Evolutionary conservation across 2,329 filamentous ascomycete genomes (phyloP), one percentile per base, ranked within the genome.

Genomic region (Trematosphaeria pertusa): DNA sequence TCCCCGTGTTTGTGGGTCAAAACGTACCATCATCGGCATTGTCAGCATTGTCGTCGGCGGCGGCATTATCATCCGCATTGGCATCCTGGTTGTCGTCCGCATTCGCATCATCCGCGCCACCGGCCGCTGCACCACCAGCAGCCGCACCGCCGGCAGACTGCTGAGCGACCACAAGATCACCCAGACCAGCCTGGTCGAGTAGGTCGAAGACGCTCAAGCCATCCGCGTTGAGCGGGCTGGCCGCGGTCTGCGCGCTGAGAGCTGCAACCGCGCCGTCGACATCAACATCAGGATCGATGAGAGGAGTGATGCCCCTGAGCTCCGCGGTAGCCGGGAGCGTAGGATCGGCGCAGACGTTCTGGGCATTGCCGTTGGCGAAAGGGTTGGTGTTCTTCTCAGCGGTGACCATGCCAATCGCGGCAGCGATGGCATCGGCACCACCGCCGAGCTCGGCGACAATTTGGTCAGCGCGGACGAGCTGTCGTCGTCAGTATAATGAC

Each of bases 361-460:
- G 68, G 14, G 83, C 85, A 24, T 83, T 77, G 60, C 74, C 74
- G 52, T 81, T 79, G 45, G 72, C 81, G 56, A 84, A 87, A 40
- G 84, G 84, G 75, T 88, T 88, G 75, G 87, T 87, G 79, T 89
- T 88, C 72, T 87, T 85, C 76, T 88, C 86, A 3, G 86, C 85
- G 19, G 81, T 80, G 11, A 88, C 85, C 28, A 88, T 78, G 12
- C 79, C 80, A 47, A 79, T 79, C 14, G 86, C 86, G 15, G 83
- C 86, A 11, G 79, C 76, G 47, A 88, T 75, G 54, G 85, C 84
- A 50, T 78, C 73, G n/a, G 78, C 71, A 56, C 83, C 82, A 35
- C 73, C 79, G 42, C 86, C 86, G 24, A 87, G 83, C 42, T 81
- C 71, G 7, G 77, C 62, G 51, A 88, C 78, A 63, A 89, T 86